phyloP scores from a whole-genome alignment of 2,329 filamentous ascomycete species.

The Penicillium thymicola region DNA sequence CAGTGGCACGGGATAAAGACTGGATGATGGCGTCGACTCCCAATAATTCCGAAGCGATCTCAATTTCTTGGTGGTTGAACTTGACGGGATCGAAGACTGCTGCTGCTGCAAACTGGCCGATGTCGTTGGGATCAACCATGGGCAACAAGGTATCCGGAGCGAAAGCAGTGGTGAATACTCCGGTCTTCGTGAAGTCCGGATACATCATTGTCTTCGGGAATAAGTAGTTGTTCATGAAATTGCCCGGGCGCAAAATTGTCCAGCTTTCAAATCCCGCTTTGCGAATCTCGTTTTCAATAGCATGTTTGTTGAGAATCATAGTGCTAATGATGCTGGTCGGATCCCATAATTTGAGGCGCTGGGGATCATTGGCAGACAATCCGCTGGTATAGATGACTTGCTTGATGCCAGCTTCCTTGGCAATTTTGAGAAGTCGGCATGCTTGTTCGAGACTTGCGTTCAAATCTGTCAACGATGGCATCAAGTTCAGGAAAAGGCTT shows the following conservation, averaged over 20 bases:
- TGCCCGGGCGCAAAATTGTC: constrained; percentile 51
- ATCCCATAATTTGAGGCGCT: constrained; percentile 24
- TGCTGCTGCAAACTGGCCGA: neutral
- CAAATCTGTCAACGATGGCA: constrained; percentile 11
- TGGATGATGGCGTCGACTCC: neutral
- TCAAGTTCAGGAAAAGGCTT: constrained; percentile 29
- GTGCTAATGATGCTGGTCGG: constrained; percentile 27
- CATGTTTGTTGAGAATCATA: constrained; percentile 41
- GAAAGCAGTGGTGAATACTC: neutral
- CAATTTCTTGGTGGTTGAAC: neutral
- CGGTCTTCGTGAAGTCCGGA: neutral
- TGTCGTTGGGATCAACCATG: neutral
- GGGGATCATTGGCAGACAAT: constrained; percentile 30
- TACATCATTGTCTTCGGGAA: neutral
- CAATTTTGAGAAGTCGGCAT: constrained; percentile 20
- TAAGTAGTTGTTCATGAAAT: constrained; percentile 52
- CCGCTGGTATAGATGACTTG: constrained; percentile 32
- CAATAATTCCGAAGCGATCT: neutral
- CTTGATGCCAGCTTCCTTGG: constrained; percentile 30
- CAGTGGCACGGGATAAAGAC: neutral
- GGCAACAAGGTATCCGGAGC: neutral
- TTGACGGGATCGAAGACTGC: neutral
- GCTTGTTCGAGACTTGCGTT: constrained; percentile 28
- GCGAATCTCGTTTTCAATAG: constrained; percentile 43
- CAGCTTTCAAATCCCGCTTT: constrained; percentile 41